Percentiles rank a stretch among this genome's conserved stretches.
These are phyloP conservation scores for Acorus calamus DNA, from an alignment of 106 monocot species.

Conservation along the genomic window DNA sequence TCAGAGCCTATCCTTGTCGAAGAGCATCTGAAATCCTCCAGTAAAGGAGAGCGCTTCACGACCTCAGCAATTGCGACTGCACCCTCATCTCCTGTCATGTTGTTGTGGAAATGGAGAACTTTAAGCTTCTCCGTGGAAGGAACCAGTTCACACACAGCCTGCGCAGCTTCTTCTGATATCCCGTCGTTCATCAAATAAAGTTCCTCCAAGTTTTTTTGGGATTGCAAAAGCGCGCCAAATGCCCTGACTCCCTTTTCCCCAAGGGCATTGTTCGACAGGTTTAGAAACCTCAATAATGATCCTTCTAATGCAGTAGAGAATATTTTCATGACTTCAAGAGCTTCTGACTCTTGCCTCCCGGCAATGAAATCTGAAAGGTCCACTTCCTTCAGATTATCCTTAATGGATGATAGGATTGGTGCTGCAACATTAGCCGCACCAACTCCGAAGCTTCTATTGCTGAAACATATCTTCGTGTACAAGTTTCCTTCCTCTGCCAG, in stretches of 20 bases:
- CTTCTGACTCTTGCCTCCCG: slow-evolving; percentile 79
- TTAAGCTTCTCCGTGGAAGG: slow-evolving; percentile 67
- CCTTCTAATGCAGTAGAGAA: slow-evolving; percentile 68
- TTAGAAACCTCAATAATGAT: slow-evolving; percentile 33
- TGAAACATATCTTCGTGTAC: slow-evolving; percentile 67
- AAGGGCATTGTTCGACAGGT: slow-evolving; percentile 88
- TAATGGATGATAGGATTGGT: slow-evolving; percentile 62
- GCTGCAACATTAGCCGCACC: slow-evolving; percentile 64
- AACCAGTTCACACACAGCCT: slow-evolving; percentile 65
- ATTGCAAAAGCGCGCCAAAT: slow-evolving; percentile 61
- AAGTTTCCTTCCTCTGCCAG: slow-evolving; percentile 40
- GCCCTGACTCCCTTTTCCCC: slow-evolving; percentile 95
- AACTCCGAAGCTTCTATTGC: slow-evolving; percentile 84
- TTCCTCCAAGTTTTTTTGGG: slow-evolving; percentile 68
- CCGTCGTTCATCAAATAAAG: slow-evolving; percentile 89
- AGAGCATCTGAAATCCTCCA: slow-evolving; percentile 86
- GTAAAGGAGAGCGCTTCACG: slow-evolving; percentile 33
- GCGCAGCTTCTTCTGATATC: slow-evolving; percentile 90
- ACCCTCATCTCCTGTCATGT: slow-evolving; percentile 63
- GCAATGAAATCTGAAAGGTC: slow-evolving; percentile 90
- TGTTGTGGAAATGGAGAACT: slow-evolving; percentile 86
- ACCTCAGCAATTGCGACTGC: slow-evolving; percentile 54
- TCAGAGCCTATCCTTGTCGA: slow-evolving; percentile 71
- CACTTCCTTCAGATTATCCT: slow-evolving; percentile 52
- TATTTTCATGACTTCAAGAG: slow-evolving; percentile 90